Evolutionary conservation across 495 filamentous ascomycete genomes (phyloP).

Genomic region (Penicillium psychrofluorescens): DNA sequence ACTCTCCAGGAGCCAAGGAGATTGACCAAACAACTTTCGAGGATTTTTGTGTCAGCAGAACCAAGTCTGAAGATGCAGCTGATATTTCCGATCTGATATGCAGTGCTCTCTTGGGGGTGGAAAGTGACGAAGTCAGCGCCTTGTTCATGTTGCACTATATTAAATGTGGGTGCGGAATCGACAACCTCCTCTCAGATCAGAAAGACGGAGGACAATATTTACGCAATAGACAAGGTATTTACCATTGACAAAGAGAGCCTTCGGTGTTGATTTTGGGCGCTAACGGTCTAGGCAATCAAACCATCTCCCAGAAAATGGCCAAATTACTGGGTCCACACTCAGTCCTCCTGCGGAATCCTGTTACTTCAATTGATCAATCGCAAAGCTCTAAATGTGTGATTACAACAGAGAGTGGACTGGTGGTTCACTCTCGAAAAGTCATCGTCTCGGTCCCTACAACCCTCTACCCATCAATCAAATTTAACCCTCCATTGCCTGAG

Average conservation of each 20-base stretch:
- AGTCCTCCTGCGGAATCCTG: slow-evolving; percentile 4
- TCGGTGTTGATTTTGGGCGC: too few relatives aligned
- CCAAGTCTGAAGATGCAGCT: neutral
- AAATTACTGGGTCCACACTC: slow-evolving; percentile 1
- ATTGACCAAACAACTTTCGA: slow-evolving; percentile 1
- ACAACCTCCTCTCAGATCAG: slow-evolving; percentile 33
- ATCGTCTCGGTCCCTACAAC: slow-evolving; percentile 31
- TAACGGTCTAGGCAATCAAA: slow-evolving; percentile 17
- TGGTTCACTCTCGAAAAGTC: slow-evolving; percentile 19
- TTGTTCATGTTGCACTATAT: slow-evolving; percentile 43
- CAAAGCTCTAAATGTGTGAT: slow-evolving; percentile 4
- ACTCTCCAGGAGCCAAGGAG: slow-evolving; percentile 1
- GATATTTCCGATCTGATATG: slow-evolving; percentile 1
- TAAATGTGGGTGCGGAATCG: slow-evolving; percentile 31
- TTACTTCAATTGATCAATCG: slow-evolving; percentile 8
- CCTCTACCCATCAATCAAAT: slow-evolving; percentile 24
- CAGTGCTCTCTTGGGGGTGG: slow-evolving; percentile 32
- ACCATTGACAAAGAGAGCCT: too few relatives aligned
- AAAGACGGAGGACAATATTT: slow-evolving; percentile 40
- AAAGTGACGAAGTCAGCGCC: slow-evolving; percentile 31
- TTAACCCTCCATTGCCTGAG: slow-evolving; percentile 19
- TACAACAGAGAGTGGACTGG: neutral
- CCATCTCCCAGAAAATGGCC: slow-evolving; percentile 19
- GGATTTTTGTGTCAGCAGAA: slow-evolving; percentile 1
- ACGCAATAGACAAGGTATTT: slow-evolving; percentile 14